Evolutionary conservation across 1,284 basidiomycete genomes (phyloP).

Genomic region (Ganoderma resinaceum): DNA sequence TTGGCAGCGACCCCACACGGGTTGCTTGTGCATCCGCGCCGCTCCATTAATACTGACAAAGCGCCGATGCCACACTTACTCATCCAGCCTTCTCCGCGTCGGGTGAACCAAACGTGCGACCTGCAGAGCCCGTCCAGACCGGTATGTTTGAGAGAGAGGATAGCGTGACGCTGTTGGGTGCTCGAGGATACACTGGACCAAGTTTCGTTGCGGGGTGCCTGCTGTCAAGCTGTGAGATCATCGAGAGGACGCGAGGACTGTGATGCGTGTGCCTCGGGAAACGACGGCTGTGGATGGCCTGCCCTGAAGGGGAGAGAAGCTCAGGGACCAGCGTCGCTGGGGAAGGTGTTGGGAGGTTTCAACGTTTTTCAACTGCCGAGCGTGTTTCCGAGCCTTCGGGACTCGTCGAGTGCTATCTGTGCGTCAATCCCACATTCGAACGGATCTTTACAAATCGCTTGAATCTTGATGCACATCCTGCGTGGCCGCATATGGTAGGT

Average conservation of each 20-base stretch:
- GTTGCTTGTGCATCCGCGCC: slow-evolving; percentile 11
- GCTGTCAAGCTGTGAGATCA: background rate
- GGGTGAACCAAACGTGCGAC: background rate
- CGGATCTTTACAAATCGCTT: slow-evolving; percentile 32
- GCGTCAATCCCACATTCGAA: slow-evolving; percentile 20
- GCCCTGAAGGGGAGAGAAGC: slow-evolving; percentile 23
- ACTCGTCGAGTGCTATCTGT: slow-evolving; percentile 19
- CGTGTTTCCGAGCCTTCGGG: slow-evolving; percentile 18
- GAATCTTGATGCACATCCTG: slow-evolving; percentile 23
- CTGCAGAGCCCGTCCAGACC: background rate
- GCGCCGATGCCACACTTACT: slow-evolving; percentile 18
- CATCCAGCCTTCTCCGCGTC: background rate
- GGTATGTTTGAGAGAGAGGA: background rate
- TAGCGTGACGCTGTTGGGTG: background rate
- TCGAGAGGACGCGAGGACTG: background rate
- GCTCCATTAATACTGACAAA: too few relatives aligned
- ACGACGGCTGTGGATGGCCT: slow-evolving; percentile 20
- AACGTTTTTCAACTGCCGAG: slow-evolving; percentile 7
- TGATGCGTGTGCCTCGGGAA: slow-evolving; percentile 11
- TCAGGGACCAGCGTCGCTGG: slow-evolving; percentile 10
- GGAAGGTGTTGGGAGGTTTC: slow-evolving; percentile 21
- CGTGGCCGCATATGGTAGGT: background rate
- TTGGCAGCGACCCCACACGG: slow-evolving; percentile 12
- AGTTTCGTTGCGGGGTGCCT: background rate
- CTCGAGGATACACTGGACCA: background rate